phyloP scores from a whole-genome alignment of 1,139 yeast species.

The Blastobotrys petasosporus region DNA sequence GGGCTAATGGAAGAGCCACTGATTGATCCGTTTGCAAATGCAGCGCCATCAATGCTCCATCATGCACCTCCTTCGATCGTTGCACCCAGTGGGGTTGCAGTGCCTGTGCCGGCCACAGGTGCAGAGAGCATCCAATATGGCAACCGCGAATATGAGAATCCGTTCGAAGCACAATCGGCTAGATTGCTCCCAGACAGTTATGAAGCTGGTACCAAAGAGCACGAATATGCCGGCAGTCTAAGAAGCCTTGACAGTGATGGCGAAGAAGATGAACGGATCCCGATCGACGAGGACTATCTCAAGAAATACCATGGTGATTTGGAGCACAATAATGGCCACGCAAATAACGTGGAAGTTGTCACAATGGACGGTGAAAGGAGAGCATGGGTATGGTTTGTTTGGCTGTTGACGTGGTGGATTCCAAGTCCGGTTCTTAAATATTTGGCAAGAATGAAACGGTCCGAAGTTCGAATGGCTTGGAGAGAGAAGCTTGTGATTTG shows the following conservation, averaged over 20 bases:
- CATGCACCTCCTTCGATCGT: not conserved
- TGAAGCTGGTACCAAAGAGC: not conserved
- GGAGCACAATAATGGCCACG: conserved; percentile 21
- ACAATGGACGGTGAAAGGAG: conserved; percentile 31
- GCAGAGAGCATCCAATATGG: not conserved
- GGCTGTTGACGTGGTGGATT: conserved; percentile 38
- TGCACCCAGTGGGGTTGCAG: not conserved
- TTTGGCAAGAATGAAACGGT: conserved; percentile 35
- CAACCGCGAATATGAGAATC: not conserved
- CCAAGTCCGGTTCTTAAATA: conserved; percentile 33
- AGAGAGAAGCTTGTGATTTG: conserved; percentile 37
- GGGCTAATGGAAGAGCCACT: conserved; percentile 12
- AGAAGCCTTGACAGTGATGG: conserved; percentile 17
- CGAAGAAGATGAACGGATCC: conserved; percentile 22
- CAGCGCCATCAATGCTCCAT: not conserved
- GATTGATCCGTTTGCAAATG: conserved; percentile 5
- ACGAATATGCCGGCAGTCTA: conserved; percentile 6
- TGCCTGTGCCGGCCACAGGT: not conserved
- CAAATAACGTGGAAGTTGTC: conserved; percentile 24
- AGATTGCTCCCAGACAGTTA: not conserved
- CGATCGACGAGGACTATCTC: conserved; percentile 24
- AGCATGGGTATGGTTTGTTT: conserved; percentile 36
- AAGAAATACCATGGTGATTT: conserved; percentile 25
- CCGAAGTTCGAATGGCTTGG: conserved; percentile 40
- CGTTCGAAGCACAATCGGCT: conserved; percentile 6